Evolutionary conservation across 129 eudicot genomes (phyloP), one percentile per base, ranked within the genome.

Genomic region (Flaveria linearis): DNA sequence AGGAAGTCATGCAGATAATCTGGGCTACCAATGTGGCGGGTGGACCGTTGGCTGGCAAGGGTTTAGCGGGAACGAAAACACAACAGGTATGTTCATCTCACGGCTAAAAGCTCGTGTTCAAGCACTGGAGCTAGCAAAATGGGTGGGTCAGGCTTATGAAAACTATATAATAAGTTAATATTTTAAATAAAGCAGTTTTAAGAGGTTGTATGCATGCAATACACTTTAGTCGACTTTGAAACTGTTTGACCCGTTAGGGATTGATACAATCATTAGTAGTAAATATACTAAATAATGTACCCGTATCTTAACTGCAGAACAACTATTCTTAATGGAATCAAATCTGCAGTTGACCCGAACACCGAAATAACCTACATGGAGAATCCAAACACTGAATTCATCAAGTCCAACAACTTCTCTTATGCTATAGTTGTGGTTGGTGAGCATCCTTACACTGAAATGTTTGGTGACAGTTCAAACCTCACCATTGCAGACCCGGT

Each of bases 41-140:
- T 87, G 96, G 96, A 89, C 96, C 11, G 85, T 89, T 43, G 81
- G 82, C 50, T 89, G 96, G 96, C 96, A 89, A 82, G 96, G 96
- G 26, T 85, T 89, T 71, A 85, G 84, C 62, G 91, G 88, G 66
- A 86, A 85, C 77, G 81, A 45, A 52, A 55, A 79, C 72, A 89
- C 96, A 12, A 76, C 79, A 62, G 96, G 95, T 84, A 78, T 14
- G 23, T 45, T 71, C 23, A 28, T 56, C 16, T 3, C 57, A n/a
- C 22, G 25, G 14, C 50, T 74, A 62, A 28, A 62, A 13, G 20
- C 68, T 1, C 43, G 10, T 4, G 20, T 28, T 26, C 14, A 62
- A 30, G 20, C 68, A 61, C 41, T 61, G 30, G 22, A 26, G 68
- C 20, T 28, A 4, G 20, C 45, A 62, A 62, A 28, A 28, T 28